phyloP scores from a whole-genome alignment of 352 stramenopile species.

The Blastocystis sp. region DNA sequence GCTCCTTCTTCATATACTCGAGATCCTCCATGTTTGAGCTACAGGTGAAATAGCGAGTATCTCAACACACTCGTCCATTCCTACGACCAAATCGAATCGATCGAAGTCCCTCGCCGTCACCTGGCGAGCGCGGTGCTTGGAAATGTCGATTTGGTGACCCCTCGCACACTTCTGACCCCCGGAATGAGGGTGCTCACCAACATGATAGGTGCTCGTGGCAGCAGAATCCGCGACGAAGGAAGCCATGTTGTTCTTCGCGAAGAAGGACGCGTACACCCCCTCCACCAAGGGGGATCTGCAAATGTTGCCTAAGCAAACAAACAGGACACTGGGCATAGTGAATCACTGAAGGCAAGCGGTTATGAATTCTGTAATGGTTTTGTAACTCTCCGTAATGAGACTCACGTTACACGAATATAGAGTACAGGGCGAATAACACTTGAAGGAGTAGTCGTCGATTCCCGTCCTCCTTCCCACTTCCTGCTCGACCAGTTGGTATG shows the following conservation, averaged over 20 bases:
- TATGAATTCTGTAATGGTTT: conserved; percentile 19
- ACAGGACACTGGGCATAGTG: conserved; percentile 63
- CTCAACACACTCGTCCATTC: conserved; percentile 41
- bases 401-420: conserved; percentile 54
- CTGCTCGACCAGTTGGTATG: conserved; percentile 22
- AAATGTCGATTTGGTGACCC: conserved; percentile 71
- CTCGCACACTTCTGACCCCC: conserved; percentile 57
- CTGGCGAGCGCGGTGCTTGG: conserved; percentile 51
- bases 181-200: conserved; percentile 39
- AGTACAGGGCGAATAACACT: conserved; percentile 48
- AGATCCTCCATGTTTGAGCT: conserved; percentile 72
- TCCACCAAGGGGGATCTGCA: conserved; percentile 67
- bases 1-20: conserved; percentile 42
- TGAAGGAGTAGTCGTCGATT: conserved; percentile 13
- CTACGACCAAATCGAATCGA: conserved; percentile 60
- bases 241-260: conserved; percentile 8
- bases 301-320: conserved; percentile 74
- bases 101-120: conserved; percentile 56
- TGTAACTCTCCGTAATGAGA: background rate
- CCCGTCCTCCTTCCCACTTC: conserved; percentile 29
- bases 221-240: conserved; percentile 26
- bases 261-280: conserved; percentile 11
- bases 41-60: background rate
- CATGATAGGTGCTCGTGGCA: conserved; percentile 69
- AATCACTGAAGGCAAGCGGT: conserved; percentile 20